A percentile compares a stretch with the other conserved stretches of the same genome.
Conservation (phyloP, 768 basidiomycete genomes). For the Trichaptum fuscoviolaceum region DNA sequence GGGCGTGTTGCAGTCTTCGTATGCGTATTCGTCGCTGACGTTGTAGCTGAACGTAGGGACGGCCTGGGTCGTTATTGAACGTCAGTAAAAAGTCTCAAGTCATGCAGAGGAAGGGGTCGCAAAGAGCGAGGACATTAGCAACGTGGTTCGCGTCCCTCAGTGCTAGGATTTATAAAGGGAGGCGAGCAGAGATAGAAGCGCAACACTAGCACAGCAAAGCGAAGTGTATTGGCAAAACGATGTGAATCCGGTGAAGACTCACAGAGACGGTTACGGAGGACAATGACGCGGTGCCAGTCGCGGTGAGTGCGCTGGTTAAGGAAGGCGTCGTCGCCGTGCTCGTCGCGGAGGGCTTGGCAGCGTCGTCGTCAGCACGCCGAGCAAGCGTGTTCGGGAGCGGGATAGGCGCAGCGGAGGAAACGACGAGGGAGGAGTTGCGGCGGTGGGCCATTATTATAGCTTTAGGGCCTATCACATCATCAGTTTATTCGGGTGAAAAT, state of each 20-base stretch:
- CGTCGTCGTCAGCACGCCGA: background rate
- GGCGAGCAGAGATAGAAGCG: background rate
- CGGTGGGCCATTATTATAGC: background rate
- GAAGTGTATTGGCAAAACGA: background rate
- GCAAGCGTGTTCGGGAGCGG: background rate
- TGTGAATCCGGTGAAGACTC: background rate
- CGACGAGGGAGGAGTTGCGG: conserved; percentile 1
- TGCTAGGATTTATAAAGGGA: background rate
- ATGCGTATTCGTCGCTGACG: background rate
- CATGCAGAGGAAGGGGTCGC: background rate
- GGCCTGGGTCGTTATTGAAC: background rate
- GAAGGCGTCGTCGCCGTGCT: background rate
- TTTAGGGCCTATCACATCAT: background rate
- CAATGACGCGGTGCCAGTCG: background rate
- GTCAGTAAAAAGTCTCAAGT: background rate
- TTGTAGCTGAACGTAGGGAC: background rate
- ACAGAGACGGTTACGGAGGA: background rate
- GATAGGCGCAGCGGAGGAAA: background rate
- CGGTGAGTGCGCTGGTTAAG: background rate
- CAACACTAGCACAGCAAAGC: too few relatives aligned
- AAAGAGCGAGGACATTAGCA: background rate
- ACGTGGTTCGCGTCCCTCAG: background rate
- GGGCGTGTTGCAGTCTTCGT: background rate
- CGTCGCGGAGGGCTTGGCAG: background rate
- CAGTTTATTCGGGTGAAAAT: background rate